Percentiles rank a stretch among this genome's conserved stretches.
These are phyloP conservation scores for Ophiostoma quercus DNA, from an alignment of 2,329 filamentous ascomycete species.

Conservation along the genomic window DNA sequence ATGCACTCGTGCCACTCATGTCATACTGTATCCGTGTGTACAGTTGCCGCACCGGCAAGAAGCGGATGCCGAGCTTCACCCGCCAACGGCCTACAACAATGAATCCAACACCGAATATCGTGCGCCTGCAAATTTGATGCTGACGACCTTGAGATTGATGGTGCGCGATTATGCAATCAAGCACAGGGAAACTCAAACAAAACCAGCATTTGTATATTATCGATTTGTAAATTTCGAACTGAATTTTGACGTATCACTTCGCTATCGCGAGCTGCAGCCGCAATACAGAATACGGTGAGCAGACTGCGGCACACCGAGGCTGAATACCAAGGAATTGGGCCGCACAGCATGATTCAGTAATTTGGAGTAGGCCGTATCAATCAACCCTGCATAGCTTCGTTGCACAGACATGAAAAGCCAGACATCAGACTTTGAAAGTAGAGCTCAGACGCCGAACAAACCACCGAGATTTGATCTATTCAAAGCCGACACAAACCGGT, in stretches of 20 bases:
- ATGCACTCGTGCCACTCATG: background rate
- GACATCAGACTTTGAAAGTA: background rate
- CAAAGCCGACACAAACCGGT: background rate
- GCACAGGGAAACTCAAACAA: no score
- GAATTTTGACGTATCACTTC: background rate
- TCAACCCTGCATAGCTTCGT: background rate
- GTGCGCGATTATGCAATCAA: background rate
- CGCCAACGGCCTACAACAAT: background rate
- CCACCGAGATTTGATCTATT: background rate
- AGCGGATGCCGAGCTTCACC: background rate
- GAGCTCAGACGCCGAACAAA: background rate
- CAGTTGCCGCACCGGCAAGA: background rate
- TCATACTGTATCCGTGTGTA: background rate
- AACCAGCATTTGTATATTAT: no score
- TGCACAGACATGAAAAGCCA: background rate
- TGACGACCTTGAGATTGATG: background rate
- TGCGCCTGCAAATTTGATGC: background rate
- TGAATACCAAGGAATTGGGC: background rate
- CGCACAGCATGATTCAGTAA: background rate
- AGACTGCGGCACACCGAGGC: background rate
- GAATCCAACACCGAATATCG: background rate
- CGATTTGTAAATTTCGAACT: no score
- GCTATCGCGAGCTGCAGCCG: background rate
- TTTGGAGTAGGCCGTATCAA: background rate
- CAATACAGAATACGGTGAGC: background rate